Evolutionary conservation across 768 basidiomycete genomes (phyloP).

Genomic region (Suillus spraguei): DNA sequence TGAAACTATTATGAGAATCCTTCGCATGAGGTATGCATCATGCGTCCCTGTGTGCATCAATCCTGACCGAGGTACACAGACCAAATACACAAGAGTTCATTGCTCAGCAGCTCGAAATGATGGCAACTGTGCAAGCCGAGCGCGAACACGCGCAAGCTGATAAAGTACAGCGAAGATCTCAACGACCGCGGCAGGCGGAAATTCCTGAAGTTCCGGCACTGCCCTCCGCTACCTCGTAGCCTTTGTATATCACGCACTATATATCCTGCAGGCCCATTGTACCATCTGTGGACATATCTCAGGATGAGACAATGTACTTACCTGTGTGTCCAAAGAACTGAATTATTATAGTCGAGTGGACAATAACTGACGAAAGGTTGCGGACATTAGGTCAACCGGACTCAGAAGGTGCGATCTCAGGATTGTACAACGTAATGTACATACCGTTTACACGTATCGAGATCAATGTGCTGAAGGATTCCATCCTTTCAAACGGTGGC

Average conservation of each 20-base stretch:
- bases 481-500: neutral
- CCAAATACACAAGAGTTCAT: constrained; percentile 86
- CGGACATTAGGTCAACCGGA: neutral
- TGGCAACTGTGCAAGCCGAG: constrained; percentile 81
- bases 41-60: neutral
- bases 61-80: constrained; percentile 39
- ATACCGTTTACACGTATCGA: neutral
- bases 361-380: neutral
- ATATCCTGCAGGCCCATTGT: constrained; percentile 24
- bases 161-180: constrained; percentile 57
- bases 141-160: constrained; percentile 74
- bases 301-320: constrained; percentile 16
- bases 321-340: neutral
- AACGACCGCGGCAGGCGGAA: constrained; percentile 47
- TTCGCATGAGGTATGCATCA: constrained; percentile 83
- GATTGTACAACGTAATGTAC: neutral
- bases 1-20: constrained; percentile 91
- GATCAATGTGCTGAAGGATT: neutral
- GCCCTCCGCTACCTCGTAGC: constrained; percentile 24
- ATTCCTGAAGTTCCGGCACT: constrained; percentile 32
- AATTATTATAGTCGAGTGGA: constrained; percentile 1
- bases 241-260: constrained; percentile 20
- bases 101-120: constrained; percentile 81
- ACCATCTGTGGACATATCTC: constrained; percentile 9
- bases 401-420: neutral